Conservation (phyloP, 257 asterid genomes). For the Ilex aquifolium region DNA sequence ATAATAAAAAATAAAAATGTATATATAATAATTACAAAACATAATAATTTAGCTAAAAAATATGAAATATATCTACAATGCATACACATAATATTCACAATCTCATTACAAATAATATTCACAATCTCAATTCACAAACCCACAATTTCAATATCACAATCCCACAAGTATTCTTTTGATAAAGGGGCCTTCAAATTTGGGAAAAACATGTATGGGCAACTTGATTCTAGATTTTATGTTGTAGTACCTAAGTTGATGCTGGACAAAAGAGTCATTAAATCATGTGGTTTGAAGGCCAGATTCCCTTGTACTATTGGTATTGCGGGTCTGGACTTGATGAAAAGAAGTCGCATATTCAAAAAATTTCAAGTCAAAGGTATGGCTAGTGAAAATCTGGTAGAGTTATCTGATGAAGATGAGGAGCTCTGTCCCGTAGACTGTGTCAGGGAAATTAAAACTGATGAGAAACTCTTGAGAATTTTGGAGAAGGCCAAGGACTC, state of each 20-base stretch:
- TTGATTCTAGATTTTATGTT: slow-evolving; percentile 14
- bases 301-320: slow-evolving; percentile 19
- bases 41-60: too few species aligned
- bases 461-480: slow-evolving; percentile 58
- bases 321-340: slow-evolving; percentile 8
- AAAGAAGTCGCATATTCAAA: slow-evolving; percentile 11
- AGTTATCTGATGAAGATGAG: slow-evolving; percentile 48
- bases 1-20: too few species aligned
- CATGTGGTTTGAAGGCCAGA: slow-evolving; percentile 20
- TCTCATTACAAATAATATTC: too few species aligned
- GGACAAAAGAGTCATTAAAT: slow-evolving; percentile 18
- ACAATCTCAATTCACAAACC: too few species aligned
- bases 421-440: slow-evolving; percentile 93
- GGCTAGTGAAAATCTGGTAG: slow-evolving; percentile 35
- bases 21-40: too few species aligned
- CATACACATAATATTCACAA: too few species aligned
- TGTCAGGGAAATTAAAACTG: slow-evolving; percentile 75
- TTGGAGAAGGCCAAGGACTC: slow-evolving; percentile 56
- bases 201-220: slow-evolving; percentile 19
- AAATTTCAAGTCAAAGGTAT: slow-evolving; percentile 31
- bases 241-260: slow-evolving; percentile 13
- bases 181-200: slow-evolving; percentile 20
- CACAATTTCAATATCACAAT: too few species aligned
- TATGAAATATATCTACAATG: too few species aligned
- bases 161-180: slow-evolving; percentile 20